Evolutionary conservation across 805 yeast genomes (phyloP).

Genomic region (Wickerhamiella lipophila): DNA sequence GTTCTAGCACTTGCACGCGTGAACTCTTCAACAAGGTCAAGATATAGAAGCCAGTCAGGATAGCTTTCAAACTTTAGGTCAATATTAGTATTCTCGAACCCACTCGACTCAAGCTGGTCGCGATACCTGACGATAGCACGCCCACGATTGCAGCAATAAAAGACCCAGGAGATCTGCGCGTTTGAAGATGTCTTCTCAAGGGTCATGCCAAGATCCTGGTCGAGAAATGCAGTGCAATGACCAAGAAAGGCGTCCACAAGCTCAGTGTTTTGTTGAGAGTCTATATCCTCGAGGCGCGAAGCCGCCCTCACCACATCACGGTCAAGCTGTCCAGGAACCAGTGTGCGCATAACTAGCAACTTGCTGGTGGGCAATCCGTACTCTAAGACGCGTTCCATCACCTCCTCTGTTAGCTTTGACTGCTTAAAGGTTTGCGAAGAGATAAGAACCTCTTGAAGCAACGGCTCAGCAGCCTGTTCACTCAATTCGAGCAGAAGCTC

Average conservation of each 20-base stretch:
- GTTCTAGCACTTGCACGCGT: background rate
- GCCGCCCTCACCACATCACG: slow-evolving; percentile 3
- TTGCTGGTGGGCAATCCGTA: background rate
- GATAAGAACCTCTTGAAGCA: slow-evolving; percentile 1
- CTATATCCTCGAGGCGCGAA: background rate
- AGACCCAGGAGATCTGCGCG: slow-evolving; percentile 7
- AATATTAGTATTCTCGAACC: background rate
- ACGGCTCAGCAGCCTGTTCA: background rate
- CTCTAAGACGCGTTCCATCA: background rate
- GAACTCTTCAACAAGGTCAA: slow-evolving; percentile 7
- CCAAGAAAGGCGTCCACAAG: background rate
- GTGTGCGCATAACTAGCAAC: background rate
- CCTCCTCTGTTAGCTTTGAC: background rate
- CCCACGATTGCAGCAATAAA: slow-evolving; percentile 4
- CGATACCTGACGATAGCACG: background rate
- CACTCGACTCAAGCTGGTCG: slow-evolving; percentile 2
- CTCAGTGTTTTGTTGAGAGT: slow-evolving; percentile 1
- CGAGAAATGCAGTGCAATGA: background rate
- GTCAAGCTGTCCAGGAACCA: background rate
- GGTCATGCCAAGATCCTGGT: background rate
- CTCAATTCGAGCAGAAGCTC: background rate
- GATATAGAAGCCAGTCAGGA: slow-evolving; percentile 7
- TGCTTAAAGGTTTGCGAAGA: background rate
- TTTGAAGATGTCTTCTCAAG: background rate
- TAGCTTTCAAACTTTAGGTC: background rate